phyloP scores from a whole-genome alignment of 2,329 filamentous ascomycete genomes.

The Trichothecium sympodiale region DNA sequence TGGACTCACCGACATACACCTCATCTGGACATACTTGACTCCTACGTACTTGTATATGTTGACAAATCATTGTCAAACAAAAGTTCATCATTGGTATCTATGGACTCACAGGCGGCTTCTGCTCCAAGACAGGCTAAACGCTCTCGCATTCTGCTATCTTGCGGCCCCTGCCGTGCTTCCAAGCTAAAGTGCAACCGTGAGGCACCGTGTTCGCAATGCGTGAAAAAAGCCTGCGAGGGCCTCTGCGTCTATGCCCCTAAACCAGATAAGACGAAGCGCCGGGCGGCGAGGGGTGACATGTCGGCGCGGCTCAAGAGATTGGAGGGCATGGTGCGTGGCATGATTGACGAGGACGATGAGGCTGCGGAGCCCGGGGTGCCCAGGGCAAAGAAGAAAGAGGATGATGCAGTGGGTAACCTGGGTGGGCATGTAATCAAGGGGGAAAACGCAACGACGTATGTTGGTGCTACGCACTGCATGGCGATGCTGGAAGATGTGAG shows the following conservation, averaged over 20 bases:
- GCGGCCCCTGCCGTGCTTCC: constrained; percentile 38
- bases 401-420: not conserved
- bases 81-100: too few species aligned
- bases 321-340: constrained; percentile 11
- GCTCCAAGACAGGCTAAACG: constrained; percentile 22
- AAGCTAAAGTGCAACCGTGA: constrained; percentile 47
- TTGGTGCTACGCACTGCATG: constrained; percentile 49
- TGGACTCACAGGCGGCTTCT: too few species aligned
- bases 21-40: too few species aligned
- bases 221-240: constrained; percentile 3
- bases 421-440: not conserved
- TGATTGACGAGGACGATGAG: constrained; percentile 9
- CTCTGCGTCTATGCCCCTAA: constrained; percentile 8
- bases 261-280: constrained; percentile 3
- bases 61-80: too few species aligned
- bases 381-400: constrained; percentile 3
- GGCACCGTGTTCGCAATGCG: constrained; percentile 5
- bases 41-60: too few species aligned
- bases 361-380: constrained; percentile 11
- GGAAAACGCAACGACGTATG: constrained; percentile 21
- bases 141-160: constrained; percentile 38
- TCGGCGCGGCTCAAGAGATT: constrained; percentile 11
- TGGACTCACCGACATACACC: too few species aligned
- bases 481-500: constrained; percentile 49
- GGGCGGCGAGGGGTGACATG: not conserved